Base-by-base conservation (phyloP, 352 stramenopile genomes). In the Pythium biforme region DNA sequence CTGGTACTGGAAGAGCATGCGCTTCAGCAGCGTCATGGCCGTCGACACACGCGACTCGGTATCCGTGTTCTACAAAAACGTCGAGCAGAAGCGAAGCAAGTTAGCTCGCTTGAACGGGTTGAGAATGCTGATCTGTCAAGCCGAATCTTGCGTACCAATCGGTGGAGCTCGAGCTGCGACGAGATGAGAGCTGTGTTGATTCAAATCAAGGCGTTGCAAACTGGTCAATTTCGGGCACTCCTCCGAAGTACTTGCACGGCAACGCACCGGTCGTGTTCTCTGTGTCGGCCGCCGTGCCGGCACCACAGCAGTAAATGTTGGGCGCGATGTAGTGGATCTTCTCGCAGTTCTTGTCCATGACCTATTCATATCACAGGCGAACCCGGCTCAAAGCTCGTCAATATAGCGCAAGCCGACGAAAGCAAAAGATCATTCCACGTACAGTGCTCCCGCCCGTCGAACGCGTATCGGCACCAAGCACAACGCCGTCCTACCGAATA, bases 321-420 rank as follows among this genome's bases (percentile, higher is more conserved):
- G 95, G 95, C 14, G 97, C 96, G 56, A 99, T 92, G 87, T 99
- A 99, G 74, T 99, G 97, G 70, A 99, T 99, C 83, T 99, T 99
- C 73, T 99, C 94, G 64, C 97, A 99, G 77, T 99, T 99, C 83
- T 99, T 99, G 86, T 99, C 97, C 68, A 97, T 97, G 15, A 99
- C 92, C 72, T 79, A 46, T 23, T 51, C 50, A 15, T 15, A 27
- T 19, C 37, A 7, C n/a, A 6, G 12, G 37, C 6, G n/a, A 5
- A 19, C 6, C 11, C 3, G 15, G 12, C 37, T 11, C 43, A 48
- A 48, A 49, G 19, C 11, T 9, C 22, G 22, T 43, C n/a, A n/a
- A 12, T 2, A 3, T 45, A 33, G 17, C 47, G 57, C 29, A 60
- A 12, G 9, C 25, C 17, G 41, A 48, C 7, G 17, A 23, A 12